phyloP scores from a whole-genome alignment of 352 stramenopile genomes.

The Phytophthora foliorum region DNA sequence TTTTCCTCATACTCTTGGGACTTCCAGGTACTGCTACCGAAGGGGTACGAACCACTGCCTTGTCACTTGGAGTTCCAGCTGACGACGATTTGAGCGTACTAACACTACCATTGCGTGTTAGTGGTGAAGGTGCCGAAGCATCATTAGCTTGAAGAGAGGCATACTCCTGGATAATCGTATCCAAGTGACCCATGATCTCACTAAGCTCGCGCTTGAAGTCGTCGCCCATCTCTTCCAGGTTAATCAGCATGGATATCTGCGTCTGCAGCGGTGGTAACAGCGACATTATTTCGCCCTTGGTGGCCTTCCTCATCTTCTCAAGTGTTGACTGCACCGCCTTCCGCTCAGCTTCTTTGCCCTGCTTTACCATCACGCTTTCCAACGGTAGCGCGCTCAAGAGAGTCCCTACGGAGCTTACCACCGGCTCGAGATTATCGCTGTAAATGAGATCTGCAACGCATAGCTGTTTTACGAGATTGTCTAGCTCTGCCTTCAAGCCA shows the following conservation, averaged over 20 bases:
- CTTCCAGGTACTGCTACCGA: slow-evolving; percentile 13
- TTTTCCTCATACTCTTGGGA: slow-evolving; percentile 20
- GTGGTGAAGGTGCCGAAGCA: not conserved
- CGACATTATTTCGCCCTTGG: slow-evolving; percentile 77
- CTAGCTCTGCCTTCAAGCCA: slow-evolving; percentile 81
- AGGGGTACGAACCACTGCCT: not conserved
- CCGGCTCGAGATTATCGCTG: slow-evolving; percentile 52
- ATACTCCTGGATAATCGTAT: slow-evolving; percentile 52
- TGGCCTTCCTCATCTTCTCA: slow-evolving; percentile 85
- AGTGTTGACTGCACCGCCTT: slow-evolving; percentile 80
- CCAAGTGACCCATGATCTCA: slow-evolving; percentile 56
- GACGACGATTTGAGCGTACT: slow-evolving; percentile 16
- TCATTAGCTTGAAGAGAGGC: slow-evolving; percentile 19
- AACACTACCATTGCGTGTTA: not conserved
- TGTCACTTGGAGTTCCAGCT: slow-evolving; percentile 15
- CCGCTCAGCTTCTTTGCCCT: slow-evolving; percentile 80
- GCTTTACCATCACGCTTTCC: slow-evolving; percentile 70
- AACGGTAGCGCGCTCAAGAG: slow-evolving; percentile 78
- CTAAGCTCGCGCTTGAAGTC: slow-evolving; percentile 67
- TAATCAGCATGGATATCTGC: slow-evolving; percentile 62
- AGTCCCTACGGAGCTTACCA: slow-evolving; percentile 46
- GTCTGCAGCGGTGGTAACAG: slow-evolving; percentile 71
- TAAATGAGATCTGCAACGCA: slow-evolving; percentile 86
- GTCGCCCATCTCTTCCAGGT: slow-evolving; percentile 61
- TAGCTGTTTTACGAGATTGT: slow-evolving; percentile 71